Percentiles rank a stretch among this genome's conserved stretches.
phyloP scores from a whole-genome alignment of 805 yeast genomes.

The Candida saitoana region DNA sequence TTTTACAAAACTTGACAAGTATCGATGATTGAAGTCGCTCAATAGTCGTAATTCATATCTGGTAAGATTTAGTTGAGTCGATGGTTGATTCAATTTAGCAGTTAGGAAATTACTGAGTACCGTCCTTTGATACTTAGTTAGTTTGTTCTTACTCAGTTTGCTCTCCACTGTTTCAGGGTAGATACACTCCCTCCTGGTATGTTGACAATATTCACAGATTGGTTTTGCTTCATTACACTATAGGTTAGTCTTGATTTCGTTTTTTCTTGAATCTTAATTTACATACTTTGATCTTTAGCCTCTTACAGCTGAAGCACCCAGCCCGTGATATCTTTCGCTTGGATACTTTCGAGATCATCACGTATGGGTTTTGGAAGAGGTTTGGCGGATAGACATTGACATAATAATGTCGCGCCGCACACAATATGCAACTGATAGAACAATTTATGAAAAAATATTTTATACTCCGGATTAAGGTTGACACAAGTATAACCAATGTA shows the following conservation, averaged over 20 bases:
- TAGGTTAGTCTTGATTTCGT: constrained; percentile 6
- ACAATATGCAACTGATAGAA: too few relatives aligned
- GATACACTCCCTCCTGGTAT: constrained; percentile 22
- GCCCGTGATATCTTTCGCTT: constrained; percentile 16
- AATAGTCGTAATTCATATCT: constrained; percentile 11
- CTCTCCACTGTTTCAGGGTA: constrained; percentile 15
- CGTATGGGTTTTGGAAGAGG: too few relatives aligned
- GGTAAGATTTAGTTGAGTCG: constrained; percentile 14
- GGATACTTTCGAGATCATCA: neutral
- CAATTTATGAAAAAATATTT: too few relatives aligned
- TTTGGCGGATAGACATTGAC: too few relatives aligned
- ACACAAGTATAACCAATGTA: too few relatives aligned
- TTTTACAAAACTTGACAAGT: constrained; percentile 23
- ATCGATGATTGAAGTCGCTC: constrained; percentile 20
- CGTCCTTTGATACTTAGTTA: neutral
- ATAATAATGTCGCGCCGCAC: too few relatives aligned
- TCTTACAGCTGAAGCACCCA: constrained; percentile 30
- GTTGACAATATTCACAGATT: constrained; percentile 29
- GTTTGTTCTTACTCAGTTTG: too few relatives aligned
- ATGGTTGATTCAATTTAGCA: constrained; percentile 24
- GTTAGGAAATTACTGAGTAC: constrained; percentile 13
- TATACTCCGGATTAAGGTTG: too few relatives aligned
- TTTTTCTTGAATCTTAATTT: neutral
- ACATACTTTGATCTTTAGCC: constrained; percentile 29
- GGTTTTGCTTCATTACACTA: constrained; percentile 32